Percentiles rank a stretch among this genome's conserved stretches.
These are phyloP conservation scores for Calonectria pseudoreteaudii DNA, from an alignment of 2,329 filamentous ascomycete species.

Conservation along the genomic window DNA sequence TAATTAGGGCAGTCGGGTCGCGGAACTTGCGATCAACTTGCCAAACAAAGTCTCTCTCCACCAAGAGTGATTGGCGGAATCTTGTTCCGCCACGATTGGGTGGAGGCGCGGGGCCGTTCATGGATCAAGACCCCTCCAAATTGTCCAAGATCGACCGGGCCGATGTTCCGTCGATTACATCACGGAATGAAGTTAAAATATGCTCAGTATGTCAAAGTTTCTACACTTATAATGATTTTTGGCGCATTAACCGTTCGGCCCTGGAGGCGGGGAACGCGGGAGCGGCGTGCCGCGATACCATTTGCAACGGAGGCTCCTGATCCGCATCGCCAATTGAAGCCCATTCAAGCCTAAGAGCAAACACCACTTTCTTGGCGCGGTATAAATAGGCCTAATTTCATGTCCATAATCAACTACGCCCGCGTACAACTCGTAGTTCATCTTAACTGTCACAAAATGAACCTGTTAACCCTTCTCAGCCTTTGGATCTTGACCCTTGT, in stretches of 20 bases:
- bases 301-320: conserved; percentile 6
- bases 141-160: not conserved
- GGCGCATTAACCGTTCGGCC: not conserved
- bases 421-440: not conserved
- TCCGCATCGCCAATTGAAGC: conserved; percentile 6
- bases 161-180: not conserved
- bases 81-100: not conserved
- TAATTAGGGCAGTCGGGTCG: not conserved
- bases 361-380: not conserved
- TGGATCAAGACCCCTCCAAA: not conserved
- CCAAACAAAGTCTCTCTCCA: not conserved
- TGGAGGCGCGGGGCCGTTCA: not conserved
- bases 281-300: not conserved
- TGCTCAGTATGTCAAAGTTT: not conserved
- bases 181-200: not conserved
- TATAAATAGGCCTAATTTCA: not conserved
- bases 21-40: not conserved
- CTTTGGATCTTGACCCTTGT: conserved; percentile 23
- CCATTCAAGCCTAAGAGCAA: not conserved
- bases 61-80: not conserved
- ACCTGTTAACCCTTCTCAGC: conserved; percentile 6
- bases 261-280: not conserved
- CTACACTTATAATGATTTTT: not conserved
- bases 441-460: conserved; percentile 11
- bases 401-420: not conserved